Base-by-base conservation (phyloP, 805 yeast species). In the Scheffersomyces spartinae region DNA sequence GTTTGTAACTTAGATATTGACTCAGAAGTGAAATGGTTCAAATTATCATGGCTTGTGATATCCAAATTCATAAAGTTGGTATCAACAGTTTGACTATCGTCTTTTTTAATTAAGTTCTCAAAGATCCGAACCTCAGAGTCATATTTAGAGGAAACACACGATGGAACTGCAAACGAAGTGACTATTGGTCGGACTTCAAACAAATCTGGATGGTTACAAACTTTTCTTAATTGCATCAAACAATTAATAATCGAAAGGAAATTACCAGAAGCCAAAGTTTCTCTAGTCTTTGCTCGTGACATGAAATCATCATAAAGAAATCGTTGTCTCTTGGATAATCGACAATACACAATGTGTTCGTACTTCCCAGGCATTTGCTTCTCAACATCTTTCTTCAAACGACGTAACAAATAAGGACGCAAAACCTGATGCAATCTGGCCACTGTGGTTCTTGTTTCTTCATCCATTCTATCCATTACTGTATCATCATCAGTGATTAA, bases 351-450 rank as follows among this genome's bases (percentile, higher is more conserved):
- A 31, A 91, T 76, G 49, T 91, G 99, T 48, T 91, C 99, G 49
- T 85, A 82, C 45, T 91, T 91, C 0, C 81, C 95, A 1, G 99
- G 99, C 98, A 91, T 91, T 52, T 91, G 98, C 44, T 88, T 85
- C 42, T 91, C 99, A 9, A 91, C 99, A 52, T 91, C 99, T 12
- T 82, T 84, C 47, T 91, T 91, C 44, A 91, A 66, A 36, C 99
- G 74, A 48, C 99, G 73, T 32, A 91, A 58, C 20, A 91, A 57
- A 43, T 88, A 91, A 0, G 99, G 99, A 35, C 98, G 70, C 38
- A 91, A 58, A 12, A 91, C 94, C 47, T 84, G 94, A 52, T 91
- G 99, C 28, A 91, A 62, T 43, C 93, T 80, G 8, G 81, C 61
- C 16, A 91, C 94, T 0, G 96, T 86, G 33, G 74, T 71, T 33